Evolutionary conservation across 2,329 filamentous ascomycete genomes (phyloP), one percentile per base, ranked within the genome.

Genomic region (Eutypa lata): DNA sequence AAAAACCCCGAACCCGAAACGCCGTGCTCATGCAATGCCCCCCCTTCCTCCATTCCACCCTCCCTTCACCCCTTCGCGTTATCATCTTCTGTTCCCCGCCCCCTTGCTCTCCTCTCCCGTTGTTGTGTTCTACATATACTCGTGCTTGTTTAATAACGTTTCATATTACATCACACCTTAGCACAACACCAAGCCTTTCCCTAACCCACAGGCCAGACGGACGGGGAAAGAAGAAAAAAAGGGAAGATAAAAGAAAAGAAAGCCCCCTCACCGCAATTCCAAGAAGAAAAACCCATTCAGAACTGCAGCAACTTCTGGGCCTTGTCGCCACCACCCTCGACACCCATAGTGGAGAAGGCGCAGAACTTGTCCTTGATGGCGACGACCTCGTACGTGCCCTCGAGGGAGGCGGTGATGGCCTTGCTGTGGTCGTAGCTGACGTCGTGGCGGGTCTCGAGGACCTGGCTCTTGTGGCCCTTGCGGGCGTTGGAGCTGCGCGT

Each of bases 371-470:
- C 94, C 77, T 95, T 95, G 72, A 99, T 96, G 11, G 90, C 88
- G 28, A 97, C 90, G 18, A 99, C 93, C 74, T 99, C 94, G 68
- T 99, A 99, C 60, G 91, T 96, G 48, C 94, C 94, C 77, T 97
- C 94, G 67, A 96, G 90, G 61, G 88, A 91, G 24, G 92, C 91
- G 63, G 86, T 86, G 62, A 97, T 83, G 24, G 84, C 83, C 79
- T 96, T 92, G 65, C 76, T 86, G 69, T 90, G 82, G 64, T 95
- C 90, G 57, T 92, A 83, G 47, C 89, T 93, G 18, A 89, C 79
- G 62, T 97, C 92, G 60, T 94, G 91, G 61, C 90, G 84, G 59
- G 95, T 97, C 74, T 99, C 95, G 18, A 99, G 79, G 33, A 99
- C 83, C 63, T 86, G 80, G 37, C 87, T 84, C 66, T 86, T 89